phyloP scores from a whole-genome alignment of 1,284 basidiomycete genomes.

The Rhizoctonia solani region DNA sequence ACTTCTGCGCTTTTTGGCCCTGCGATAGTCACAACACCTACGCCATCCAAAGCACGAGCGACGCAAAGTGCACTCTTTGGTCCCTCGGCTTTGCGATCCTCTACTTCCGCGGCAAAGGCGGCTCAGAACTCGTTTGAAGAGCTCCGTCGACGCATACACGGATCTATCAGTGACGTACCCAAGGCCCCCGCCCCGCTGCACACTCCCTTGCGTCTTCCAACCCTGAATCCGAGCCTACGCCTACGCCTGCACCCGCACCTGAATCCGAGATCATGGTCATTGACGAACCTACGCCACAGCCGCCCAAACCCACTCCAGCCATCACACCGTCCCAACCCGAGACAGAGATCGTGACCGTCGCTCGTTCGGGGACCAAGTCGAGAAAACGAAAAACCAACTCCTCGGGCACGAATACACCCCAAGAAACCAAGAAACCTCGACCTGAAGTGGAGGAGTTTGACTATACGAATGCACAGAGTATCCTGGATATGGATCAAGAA shows the following conservation, averaged over 20 bases:
- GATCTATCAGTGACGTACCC: conserved; percentile 24
- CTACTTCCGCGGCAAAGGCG: neutral
- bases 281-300: too few species aligned
- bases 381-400: conserved; percentile 35
- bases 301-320: conserved; percentile 32
- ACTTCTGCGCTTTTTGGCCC: conserved; percentile 29
- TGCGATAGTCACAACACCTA: neutral
- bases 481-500: conserved; percentile 72
- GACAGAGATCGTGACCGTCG: conserved; percentile 34
- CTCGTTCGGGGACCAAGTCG: conserved; percentile 33
- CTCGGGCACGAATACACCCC: neutral
- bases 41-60: conserved; percentile 10
- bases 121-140: conserved; percentile 8
- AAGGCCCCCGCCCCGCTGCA: neutral
- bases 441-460: conserved; percentile 63
- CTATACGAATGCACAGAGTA: conserved; percentile 72
- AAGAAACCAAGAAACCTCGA: conserved; percentile 35
- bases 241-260: conserved; percentile 65
- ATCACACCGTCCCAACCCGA: conserved; percentile 35
- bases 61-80: conserved; percentile 22
- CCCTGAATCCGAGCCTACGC: conserved; percentile 68
- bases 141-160: conserved; percentile 21
- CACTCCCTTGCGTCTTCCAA: conserved; percentile 60
- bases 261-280: conserved; percentile 63
- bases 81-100: neutral